Evolutionary conservation across 2,329 filamentous ascomycete genomes (phyloP), one percentile per base, ranked within the genome.

Genomic region (Aspergillus ruber): DNA sequence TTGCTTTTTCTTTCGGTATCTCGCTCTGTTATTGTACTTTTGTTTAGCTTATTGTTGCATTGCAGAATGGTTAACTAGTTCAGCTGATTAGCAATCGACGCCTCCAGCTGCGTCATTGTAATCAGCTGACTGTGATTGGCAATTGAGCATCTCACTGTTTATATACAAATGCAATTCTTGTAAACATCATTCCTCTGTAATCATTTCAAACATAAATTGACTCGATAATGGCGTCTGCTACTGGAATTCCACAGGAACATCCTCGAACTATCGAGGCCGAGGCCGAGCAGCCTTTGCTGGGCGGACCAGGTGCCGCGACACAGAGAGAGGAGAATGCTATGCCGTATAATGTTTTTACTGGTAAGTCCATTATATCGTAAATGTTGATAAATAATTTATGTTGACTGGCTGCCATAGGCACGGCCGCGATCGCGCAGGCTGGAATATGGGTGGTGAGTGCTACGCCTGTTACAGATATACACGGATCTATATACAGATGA

Each of bases 391-490:
- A 7, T 38, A n/a, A 25, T n/a, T 44, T 21, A 13, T 13, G 7
- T 20, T 44, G 32, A 44, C 32, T 35, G 5, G 6, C 32, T 25
- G 21, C 6, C 33, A 43, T 60, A 93, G 90, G 89, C 53, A 95
- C 90, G 13, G 91, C 82, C 48, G 77, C 85, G 50, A 70, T 96
- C 50, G 87, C 89, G 36, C 90, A 96, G 70, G 78, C 81, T 39
- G 91, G 89, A 47, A 80, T 84, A 47, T 73, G 88, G 70, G 80
- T 95, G 54, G 78, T 81, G 63, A 61, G 76, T 62, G 8, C 1
- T 2, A 9, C 13, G 17, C 20, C 13, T 33, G 8, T 15, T 25
- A 17, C 8, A 9, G 35, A 8, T 35, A 3, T 2, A 15, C n/a
- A 17, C 25, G 25, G 25, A 18, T 43, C n/a, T 9, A 17, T 42